phyloP scores from a whole-genome alignment of 495 filamentous ascomycete species.

The Penicillium tannophilum region DNA sequence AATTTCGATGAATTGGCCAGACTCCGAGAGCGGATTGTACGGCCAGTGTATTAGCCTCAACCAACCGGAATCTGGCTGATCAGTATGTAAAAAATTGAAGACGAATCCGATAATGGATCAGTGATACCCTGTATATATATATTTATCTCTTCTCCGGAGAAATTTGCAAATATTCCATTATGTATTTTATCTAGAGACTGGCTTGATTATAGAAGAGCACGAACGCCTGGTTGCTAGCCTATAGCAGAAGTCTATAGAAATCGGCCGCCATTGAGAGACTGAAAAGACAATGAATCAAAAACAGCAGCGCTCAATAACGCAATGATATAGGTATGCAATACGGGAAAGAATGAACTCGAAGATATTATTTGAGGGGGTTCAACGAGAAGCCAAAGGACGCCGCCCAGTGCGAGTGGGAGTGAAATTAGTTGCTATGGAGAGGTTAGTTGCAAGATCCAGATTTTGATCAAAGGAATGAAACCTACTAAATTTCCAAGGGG shows the following conservation, averaged over 20 bases:
- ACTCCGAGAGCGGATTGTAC: conserved; percentile 17
- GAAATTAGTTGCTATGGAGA: conserved; percentile 12
- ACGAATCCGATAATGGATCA: neutral
- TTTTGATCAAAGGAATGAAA: conserved; percentile 15
- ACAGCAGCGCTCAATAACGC: conserved; percentile 15
- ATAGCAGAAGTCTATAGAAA: conserved; percentile 3
- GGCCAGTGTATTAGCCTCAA: neutral
- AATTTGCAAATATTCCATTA: conserved; percentile 4
- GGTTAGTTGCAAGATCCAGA: conserved; percentile 1
- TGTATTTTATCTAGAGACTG: neutral
- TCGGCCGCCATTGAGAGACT: neutral
- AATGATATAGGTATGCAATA: conserved; percentile 10
- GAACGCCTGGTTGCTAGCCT: conserved; percentile 7
- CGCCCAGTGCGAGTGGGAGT: conserved; percentile 15
- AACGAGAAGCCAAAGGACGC: conserved; percentile 14
- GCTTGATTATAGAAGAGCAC: conserved; percentile 1
- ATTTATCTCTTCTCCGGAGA: conserved; percentile 10
- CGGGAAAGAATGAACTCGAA: neutral
- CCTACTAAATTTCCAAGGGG: conserved; percentile 97
- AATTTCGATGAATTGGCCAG: conserved; percentile 39
- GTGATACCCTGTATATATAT: conserved; percentile 21
- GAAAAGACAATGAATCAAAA: conserved; percentile 19
- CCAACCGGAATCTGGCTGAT: neutral
- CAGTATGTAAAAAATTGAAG: neutral
- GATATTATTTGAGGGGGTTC: neutral